These are phyloP conservation scores for Globisporangium okanoganense DNA, from an alignment of 352 stramenopile species.

Conservation along the genomic window DNA sequence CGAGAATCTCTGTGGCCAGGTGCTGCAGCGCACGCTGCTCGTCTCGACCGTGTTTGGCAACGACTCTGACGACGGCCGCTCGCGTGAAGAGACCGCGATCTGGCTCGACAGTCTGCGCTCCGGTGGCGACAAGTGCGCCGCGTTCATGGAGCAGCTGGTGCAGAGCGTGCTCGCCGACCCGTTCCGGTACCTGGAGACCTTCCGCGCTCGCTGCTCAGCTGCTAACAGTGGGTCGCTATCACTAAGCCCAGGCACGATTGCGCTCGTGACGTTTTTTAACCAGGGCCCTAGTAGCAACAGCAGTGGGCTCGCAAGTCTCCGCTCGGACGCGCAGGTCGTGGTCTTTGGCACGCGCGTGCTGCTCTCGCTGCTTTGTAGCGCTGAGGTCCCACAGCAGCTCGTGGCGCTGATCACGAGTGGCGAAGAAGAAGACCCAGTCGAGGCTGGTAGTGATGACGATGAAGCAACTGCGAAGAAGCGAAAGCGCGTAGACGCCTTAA, in stretches of 20 bases:
- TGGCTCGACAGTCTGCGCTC: constrained; percentile 62
- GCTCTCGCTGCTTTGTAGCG: constrained; percentile 30
- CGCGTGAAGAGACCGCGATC: constrained; percentile 49
- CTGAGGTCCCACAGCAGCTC: constrained; percentile 31
- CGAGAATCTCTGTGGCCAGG: constrained; percentile 33
- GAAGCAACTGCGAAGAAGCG: constrained; percentile 17
- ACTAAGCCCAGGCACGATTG: constrained; percentile 43
- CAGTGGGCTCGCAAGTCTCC: constrained; percentile 16
- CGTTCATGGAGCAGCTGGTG: constrained; percentile 44
- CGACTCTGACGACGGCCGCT: constrained; percentile 19
- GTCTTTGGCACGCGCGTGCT: constrained; percentile 42
- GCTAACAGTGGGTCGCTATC: constrained; percentile 11
- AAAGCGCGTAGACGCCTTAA: neutral
- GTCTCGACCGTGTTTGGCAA: constrained; percentile 56
- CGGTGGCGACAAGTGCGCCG: constrained; percentile 29
- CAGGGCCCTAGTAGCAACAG: neutral
- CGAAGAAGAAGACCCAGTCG: neutral
- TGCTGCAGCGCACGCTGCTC: constrained; percentile 53
- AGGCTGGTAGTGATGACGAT: neutral
- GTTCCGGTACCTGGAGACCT: constrained; percentile 38
- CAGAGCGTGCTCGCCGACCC: constrained; percentile 43
- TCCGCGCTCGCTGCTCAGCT: constrained; percentile 13
- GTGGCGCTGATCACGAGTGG: constrained; percentile 34
- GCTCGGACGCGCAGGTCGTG: constrained; percentile 23
- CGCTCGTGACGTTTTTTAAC: constrained; percentile 49